These are phyloP conservation scores for Didymella arachidicola DNA, from an alignment of 2,329 filamentous ascomycete species.

Conservation along the genomic window DNA sequence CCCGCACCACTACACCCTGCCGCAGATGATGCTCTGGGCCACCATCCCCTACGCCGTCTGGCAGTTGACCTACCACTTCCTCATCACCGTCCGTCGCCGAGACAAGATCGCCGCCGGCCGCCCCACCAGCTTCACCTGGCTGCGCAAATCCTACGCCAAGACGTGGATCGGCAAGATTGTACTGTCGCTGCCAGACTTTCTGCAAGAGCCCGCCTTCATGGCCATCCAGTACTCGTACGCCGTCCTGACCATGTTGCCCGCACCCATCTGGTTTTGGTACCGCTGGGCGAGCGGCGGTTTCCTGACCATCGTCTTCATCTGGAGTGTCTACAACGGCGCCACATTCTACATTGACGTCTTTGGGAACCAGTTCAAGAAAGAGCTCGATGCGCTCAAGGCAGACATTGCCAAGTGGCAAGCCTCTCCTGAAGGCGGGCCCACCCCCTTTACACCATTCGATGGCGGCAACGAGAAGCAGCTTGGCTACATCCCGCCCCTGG, in stretches of 20 bases:
- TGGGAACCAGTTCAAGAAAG: slow-evolving; percentile 94
- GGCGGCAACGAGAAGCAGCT: slow-evolving; percentile 34
- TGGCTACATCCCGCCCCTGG: slow-evolving; percentile 42
- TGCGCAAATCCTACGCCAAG: slow-evolving; percentile 88
- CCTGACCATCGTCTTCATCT: slow-evolving; percentile 82
- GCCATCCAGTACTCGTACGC: slow-evolving; percentile 92
- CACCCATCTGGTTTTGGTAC: slow-evolving; percentile 93
- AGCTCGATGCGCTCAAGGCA: slow-evolving; percentile 85
- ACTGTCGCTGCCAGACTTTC: slow-evolving; percentile 72
- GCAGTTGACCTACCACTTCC: slow-evolving; percentile 91
- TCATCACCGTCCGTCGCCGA: slow-evolving; percentile 92
- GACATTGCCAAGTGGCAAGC: slow-evolving; percentile 89
- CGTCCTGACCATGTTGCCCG: slow-evolving; percentile 90
- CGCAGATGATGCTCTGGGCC: slow-evolving; percentile 92
- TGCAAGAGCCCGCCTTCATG: slow-evolving; percentile 96
- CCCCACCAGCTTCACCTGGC: slow-evolving; percentile 97
- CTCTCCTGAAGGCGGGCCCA: slow-evolving; percentile 34
- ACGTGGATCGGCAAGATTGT: slow-evolving; percentile 89
- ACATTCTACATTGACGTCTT: slow-evolving; percentile 99
- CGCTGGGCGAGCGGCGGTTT: slow-evolving; percentile 80
- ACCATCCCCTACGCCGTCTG: slow-evolving; percentile 91
- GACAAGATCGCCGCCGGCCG: slow-evolving; percentile 96
- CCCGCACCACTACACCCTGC: slow-evolving; percentile 78
- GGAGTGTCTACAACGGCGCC: slow-evolving; percentile 96
- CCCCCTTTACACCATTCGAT: slow-evolving; percentile 36